Evolutionary conservation across 2,329 filamentous ascomycete genomes (phyloP).

Genomic region (Neoarthrinium moseri): DNA sequence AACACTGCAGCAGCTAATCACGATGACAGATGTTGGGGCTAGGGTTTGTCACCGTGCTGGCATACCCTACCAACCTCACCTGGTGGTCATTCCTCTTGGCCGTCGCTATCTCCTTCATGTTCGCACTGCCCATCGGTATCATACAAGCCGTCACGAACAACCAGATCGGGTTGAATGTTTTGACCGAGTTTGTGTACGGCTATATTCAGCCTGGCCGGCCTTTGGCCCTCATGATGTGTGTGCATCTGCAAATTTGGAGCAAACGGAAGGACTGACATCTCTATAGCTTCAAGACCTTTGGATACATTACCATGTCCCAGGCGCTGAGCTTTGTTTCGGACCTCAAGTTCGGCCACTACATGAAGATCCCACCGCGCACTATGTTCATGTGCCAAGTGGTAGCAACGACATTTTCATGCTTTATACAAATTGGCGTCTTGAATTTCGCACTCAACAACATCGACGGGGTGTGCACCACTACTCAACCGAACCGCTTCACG

Average conservation of each 20-base stretch:
- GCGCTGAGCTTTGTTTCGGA: conserved; percentile 64
- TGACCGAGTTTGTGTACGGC: conserved; percentile 73
- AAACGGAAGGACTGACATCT: conserved; percentile 21
- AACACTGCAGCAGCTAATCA: conserved; percentile 9
- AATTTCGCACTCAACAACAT: conserved; percentile 63
- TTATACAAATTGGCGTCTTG: conserved; percentile 64
- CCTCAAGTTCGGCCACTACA: conserved; percentile 72
- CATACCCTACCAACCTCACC: conserved; percentile 64
- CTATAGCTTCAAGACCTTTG: conserved; percentile 59
- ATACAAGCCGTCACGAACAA: conserved; percentile 70
- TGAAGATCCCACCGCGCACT: conserved; percentile 60
- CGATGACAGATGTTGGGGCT: conserved; percentile 48
- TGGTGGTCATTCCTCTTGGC: conserved; percentile 74
- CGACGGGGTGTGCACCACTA: conserved; percentile 58
- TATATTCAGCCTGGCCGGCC: conserved; percentile 74
- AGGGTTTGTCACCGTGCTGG: conserved; percentile 54
- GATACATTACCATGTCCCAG: conserved; percentile 64
- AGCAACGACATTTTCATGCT: conserved; percentile 64
- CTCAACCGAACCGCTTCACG: conserved; percentile 58
- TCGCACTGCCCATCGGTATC: conserved; percentile 67
- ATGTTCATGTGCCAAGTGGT: conserved; percentile 67
- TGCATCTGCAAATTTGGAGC: no score
- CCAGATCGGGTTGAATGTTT: conserved; percentile 70
- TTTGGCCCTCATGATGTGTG: conserved; percentile 74
- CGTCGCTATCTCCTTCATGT: conserved; percentile 61